Evolutionary conservation across 108 stramenopile species (phyloP).

Genomic region (Mediolabrus comicus): DNA sequence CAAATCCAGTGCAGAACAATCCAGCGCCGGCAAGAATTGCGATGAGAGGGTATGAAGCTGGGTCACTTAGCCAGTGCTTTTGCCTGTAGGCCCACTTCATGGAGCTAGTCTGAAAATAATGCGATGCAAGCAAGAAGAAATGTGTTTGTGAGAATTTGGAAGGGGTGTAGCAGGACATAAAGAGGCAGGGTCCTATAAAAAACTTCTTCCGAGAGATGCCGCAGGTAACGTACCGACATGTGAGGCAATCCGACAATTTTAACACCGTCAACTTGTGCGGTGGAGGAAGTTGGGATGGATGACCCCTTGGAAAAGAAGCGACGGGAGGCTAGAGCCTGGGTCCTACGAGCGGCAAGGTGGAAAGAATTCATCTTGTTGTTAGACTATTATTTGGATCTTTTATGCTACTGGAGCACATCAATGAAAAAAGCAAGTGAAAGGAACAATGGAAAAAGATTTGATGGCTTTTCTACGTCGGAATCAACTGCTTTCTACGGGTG

Average conservation of each 20-base stretch:
- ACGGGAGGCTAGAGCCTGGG: constrained; percentile 10
- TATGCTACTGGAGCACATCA: neutral
- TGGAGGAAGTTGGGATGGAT: constrained; percentile 21
- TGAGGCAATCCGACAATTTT: constrained; percentile 31
- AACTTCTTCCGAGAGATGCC: neutral
- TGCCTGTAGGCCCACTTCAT: constrained; percentile 43
- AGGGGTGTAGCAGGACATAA: neutral
- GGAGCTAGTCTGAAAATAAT: constrained; percentile 25
- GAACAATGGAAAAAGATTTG: too few species aligned
- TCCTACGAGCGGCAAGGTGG: constrained; percentile 17
- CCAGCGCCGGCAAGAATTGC: constrained; percentile 18
- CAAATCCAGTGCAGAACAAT: constrained; percentile 17
- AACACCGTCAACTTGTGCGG: constrained; percentile 17
- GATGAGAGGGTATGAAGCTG: constrained; percentile 28
- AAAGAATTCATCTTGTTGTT: constrained; percentile 26
- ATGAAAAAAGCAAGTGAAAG: too few species aligned
- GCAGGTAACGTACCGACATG: constrained; percentile 19
- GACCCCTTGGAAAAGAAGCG: constrained; percentile 31
- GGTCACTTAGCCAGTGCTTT: constrained; percentile 40
- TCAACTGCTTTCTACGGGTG: too few species aligned
- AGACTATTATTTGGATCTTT: neutral
- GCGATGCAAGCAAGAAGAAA: too few species aligned
- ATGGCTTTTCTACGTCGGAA: too few species aligned
- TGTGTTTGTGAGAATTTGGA: too few species aligned
- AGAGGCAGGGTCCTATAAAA: neutral